Conservation (phyloP, 1,284 basidiomycete genomes). For the Trichosporon ovoides region DNA sequence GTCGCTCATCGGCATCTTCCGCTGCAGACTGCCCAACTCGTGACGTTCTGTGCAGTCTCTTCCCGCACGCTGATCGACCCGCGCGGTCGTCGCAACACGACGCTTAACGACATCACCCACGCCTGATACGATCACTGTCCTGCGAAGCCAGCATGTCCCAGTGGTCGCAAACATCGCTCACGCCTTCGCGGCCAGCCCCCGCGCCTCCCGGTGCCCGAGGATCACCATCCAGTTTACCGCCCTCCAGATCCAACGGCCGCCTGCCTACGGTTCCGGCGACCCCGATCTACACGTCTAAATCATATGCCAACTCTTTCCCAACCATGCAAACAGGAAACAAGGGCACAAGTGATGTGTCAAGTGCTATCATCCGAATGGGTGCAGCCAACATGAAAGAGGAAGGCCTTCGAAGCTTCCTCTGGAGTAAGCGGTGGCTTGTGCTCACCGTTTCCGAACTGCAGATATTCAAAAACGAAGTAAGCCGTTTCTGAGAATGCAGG, state of each 20-base stretch:
- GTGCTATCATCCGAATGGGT: conserved; percentile 50
- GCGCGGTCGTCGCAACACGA: background rate
- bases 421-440: conserved; percentile 86
- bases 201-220: conserved; percentile 26
- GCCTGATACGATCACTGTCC: too few relatives aligned
- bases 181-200: conserved; percentile 39
- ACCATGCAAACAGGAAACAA: conserved; percentile 17
- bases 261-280: background rate
- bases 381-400: conserved; percentile 80
- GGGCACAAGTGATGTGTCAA: conserved; percentile 15
- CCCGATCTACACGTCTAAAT: conserved; percentile 23
- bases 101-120: background rate
- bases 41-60: too few relatives aligned
- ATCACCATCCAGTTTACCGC: conserved; percentile 10
- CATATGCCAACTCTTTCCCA: conserved; percentile 36
- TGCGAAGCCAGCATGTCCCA: conserved; percentile 26
- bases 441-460: conserved; percentile 73
- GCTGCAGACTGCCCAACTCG: too few relatives aligned
- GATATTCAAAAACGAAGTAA: conserved; percentile 88
- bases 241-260: conserved; percentile 2
- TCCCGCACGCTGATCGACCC: background rate
- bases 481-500: conserved; percentile 27
- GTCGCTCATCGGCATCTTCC: too few relatives aligned
- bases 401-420: conserved; percentile 74
- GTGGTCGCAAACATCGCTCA: conserved; percentile 32